Percentiles rank a stretch among this genome's conserved stretches.
Evolutionary conservation across 257 asterid genomes (phyloP).

Genomic region (Solanum lycopersicoides): DNA sequence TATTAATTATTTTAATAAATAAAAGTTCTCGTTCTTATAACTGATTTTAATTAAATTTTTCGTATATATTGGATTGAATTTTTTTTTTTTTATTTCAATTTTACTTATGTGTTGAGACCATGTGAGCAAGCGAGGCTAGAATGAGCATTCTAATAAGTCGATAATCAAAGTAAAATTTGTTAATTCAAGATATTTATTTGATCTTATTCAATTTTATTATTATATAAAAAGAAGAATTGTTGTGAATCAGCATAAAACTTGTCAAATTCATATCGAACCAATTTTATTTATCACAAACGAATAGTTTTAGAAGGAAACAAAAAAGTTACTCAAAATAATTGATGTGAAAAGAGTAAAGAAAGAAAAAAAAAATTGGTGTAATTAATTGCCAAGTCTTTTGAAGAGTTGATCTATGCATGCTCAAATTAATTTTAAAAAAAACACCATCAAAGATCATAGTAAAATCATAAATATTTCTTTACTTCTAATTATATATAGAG

Average conservation of each 20-base stretch:
- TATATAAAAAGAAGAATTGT: too few relatives aligned
- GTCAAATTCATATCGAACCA: not conserved
- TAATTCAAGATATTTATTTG: too few relatives aligned
- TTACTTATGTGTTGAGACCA: not conserved
- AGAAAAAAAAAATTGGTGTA: not conserved
- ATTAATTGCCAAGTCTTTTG: not conserved
- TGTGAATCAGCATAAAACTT: not conserved
- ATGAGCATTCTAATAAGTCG: not conserved
- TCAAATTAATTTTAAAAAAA: not conserved
- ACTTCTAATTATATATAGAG: not conserved
- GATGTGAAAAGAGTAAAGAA: not conserved
- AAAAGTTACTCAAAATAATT: too few relatives aligned
- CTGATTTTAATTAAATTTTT: not conserved
- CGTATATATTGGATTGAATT: not conserved
- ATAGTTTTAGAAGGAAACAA: not conserved
- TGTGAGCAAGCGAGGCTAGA: too few relatives aligned
- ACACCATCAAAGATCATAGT: not conserved
- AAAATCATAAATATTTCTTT: not conserved
- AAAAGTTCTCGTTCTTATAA: not conserved
- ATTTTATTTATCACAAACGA: not conserved
- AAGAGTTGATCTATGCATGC: not conserved
- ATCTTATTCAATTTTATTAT: too few relatives aligned
- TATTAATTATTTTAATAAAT: not conserved
- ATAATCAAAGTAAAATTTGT: too few relatives aligned
- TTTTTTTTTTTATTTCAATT: too few relatives aligned